Base-by-base conservation (phyloP, 306 rosid species). In the Pterocarpus santalinus region DNA sequence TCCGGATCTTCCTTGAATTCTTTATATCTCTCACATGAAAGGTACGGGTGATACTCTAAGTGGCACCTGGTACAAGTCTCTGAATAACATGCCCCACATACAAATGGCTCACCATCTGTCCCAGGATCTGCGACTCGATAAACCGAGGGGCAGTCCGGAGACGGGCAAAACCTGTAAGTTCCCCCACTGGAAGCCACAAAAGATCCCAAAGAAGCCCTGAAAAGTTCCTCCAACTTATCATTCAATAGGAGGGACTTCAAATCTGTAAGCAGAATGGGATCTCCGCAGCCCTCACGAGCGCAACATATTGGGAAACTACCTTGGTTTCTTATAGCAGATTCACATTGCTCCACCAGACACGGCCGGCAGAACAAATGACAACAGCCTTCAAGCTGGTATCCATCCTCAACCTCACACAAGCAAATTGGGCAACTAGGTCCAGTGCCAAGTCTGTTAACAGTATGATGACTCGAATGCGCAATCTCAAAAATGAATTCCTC, bases 1-100 rank as follows among this genome's bases (percentile, higher is more conserved):
- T 95, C 99, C 0, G 98, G 99, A 72, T 96, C 99, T 33, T 93
- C 91, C 85, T 96, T 96, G 73, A 86, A 86, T 67, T 85, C 92
- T 33, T n/a, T 65, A 77, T 95, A 93, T 77, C 71, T 81, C 89
- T 93, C 94, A 2, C 99, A 96, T 0, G 98, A 89, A 46, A 89
- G 2, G 85, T 77, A 90, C 1, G 98, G 94, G 82, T 96, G 99
- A 80, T 87, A 86, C 91, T 96, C 99, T 41, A 96, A 66, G 80
- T 93, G 97, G 86, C 99, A 96, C 73, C 85, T 81, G 1, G 91
- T 90, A 82, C 99, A 96, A 3, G 97, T 93, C 85, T 96, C 98
- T 1, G 85, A 76, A 84, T 83, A 96, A 84, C 98, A 96, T n/a
- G 96, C 90, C 52, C 97, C 97, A 8, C 99, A 96, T 35, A 85